phyloP scores from a whole-genome alignment of 1,284 basidiomycete species.

The Puccinia hordei region DNA sequence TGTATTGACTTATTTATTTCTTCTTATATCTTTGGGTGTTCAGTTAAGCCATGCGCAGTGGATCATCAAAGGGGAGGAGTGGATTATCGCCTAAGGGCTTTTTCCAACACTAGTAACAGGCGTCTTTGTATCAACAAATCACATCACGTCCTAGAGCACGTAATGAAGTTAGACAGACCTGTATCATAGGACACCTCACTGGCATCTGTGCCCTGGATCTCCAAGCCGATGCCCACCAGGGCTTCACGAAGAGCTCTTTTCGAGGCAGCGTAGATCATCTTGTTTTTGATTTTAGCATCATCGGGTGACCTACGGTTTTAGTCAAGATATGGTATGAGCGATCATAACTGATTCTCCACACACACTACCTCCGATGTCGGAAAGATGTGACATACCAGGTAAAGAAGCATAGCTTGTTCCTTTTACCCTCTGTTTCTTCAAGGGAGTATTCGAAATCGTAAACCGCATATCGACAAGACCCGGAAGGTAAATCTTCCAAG shows the following conservation, averaged over 20 bases:
- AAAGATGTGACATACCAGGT: conserved; percentile 67
- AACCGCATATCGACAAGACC: conserved; percentile 82
- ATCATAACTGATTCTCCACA: neutral
- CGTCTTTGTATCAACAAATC: neutral
- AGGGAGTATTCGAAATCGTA: conserved; percentile 79
- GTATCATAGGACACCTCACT: conserved; percentile 75
- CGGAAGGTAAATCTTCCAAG: conserved; percentile 72
- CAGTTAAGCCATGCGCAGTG: conserved; percentile 5
- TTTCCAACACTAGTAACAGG: conserved; percentile 56
- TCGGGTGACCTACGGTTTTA: conserved; percentile 78
- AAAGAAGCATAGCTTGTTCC: conserved; percentile 87
- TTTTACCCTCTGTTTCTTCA: conserved; percentile 74
- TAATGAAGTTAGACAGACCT: conserved; percentile 64
- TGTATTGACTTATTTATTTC: neutral
- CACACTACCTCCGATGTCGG: too few species aligned
- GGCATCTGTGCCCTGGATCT: conserved; percentile 85
- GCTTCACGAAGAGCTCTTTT: conserved; percentile 77
- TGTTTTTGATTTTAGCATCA: conserved; percentile 79
- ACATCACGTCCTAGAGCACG: conserved; percentile 37
- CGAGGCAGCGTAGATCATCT: conserved; percentile 94
- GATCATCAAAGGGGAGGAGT: neutral
- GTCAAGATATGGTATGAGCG: neutral
- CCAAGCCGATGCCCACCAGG: conserved; percentile 71
- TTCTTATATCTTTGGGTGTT: neutral
- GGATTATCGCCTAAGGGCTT: conserved; percentile 53